These are phyloP conservation scores for Spraguea lophii DNA, from an alignment of 371 early-diverging fungal genomes.

Conservation along the genomic window DNA sequence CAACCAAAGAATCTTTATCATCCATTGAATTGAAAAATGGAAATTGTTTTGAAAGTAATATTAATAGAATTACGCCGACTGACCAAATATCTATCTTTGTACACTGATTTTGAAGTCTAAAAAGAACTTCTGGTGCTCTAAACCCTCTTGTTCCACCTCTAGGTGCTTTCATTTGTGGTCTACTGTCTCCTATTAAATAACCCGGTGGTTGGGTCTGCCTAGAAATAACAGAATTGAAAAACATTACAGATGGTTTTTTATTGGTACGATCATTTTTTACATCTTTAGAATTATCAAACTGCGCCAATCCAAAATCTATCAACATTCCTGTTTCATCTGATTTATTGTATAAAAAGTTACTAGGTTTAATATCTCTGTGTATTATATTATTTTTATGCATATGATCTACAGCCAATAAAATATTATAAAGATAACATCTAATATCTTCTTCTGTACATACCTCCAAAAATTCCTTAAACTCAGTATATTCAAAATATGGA, in stretches of 20 bases:
- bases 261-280: neutral
- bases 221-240: constrained; percentile 13
- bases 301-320: constrained; percentile 92
- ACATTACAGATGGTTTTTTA: constrained; percentile 40
- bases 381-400: constrained; percentile 50
- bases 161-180: constrained; percentile 57
- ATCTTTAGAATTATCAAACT: constrained; percentile 37
- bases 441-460: constrained; percentile 51
- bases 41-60: constrained; percentile 58
- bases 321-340: constrained; percentile 55
- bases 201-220: constrained; percentile 36
- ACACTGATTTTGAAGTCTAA: constrained; percentile 62
- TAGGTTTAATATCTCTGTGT: constrained; percentile 74
- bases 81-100: constrained; percentile 76
- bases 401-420: constrained; percentile 53
- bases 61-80: constrained; percentile 68
- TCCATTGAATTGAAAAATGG: constrained; percentile 73
- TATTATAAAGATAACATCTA: constrained; percentile 55
- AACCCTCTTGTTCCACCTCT: constrained; percentile 95
- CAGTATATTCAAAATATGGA: constrained; percentile 64
- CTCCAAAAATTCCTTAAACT: constrained; percentile 54
- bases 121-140: constrained; percentile 78
- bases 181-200: constrained; percentile 43
- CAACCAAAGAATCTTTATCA: constrained; percentile 68
- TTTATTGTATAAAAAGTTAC: constrained; percentile 69